Evolutionary conservation across 371 early-diverging fungal species (phyloP), one percentile per base, ranked within the genome.

Genomic region (Syncephalastrum monosporum): DNA sequence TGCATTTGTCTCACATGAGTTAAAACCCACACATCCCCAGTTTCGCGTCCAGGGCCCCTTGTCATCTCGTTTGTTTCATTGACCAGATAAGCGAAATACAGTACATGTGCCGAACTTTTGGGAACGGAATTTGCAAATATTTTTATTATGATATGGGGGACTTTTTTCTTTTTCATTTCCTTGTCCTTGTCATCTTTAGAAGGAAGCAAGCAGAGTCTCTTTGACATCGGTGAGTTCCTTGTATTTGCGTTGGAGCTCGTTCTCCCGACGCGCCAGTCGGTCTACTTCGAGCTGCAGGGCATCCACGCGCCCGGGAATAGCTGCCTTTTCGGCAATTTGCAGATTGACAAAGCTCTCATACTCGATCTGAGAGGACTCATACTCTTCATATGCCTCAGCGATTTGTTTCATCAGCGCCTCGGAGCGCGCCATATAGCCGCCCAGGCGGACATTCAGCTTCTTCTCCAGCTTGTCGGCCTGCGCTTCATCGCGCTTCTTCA

Each of bases 401-500:
- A 93, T 74, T 57, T 89, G 85, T 24, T 84, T 77, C 21, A 68
- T 53, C 42, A 93, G 68, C 45, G 78, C 57, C 48, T 79, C 77
- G 4, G 91, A 81, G 43, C 93, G 83, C 15, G 58, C 57, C 69
- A 82, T 81, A 59, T 91, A 90, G 29, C 96, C 96, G 54, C 96
- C 97, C 29, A 94, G 68, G 17, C 82, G 79, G 12, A 94, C 79
- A 13, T 77, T 82, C 27, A 93, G 67, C 59, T 90, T 90, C 67
- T 91, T 92, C 63, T 96, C 96, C n/a, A 91, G 53, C 68, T 95
- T 95, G 17, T 81, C 77, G 1, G 94, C 94, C 44, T 80, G 80
- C 10, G 78, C 69, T 2, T 93, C 91, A 54, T 91, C 87, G 51
- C 82, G 75, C n/a, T 82, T 77, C 93, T 95, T 93, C 5, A 72